Conservation (phyloP, 1,284 basidiomycete genomes). For the Leccinum huronense region DNA sequence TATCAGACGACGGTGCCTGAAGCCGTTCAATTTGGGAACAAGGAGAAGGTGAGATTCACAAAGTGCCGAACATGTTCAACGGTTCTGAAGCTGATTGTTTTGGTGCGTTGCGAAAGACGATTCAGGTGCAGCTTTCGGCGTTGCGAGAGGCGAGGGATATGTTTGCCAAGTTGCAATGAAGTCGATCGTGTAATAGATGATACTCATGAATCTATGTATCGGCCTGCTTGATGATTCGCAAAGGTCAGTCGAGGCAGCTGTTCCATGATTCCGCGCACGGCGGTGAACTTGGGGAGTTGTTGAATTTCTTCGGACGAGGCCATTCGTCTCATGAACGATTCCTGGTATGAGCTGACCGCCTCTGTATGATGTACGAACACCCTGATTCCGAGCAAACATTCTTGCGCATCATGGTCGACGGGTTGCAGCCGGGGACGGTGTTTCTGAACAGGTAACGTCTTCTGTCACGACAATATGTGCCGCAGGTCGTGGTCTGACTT, state of each 20-base stretch:
- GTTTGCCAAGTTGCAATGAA: too few relatives aligned
- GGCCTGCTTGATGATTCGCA: too few relatives aligned
- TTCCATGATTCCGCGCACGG: neutral
- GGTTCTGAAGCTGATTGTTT: too few relatives aligned
- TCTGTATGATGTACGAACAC: conserved; percentile 69
- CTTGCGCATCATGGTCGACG: conserved; percentile 17
- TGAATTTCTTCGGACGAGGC: conserved; percentile 66
- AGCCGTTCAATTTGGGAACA: conserved; percentile 71
- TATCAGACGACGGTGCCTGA: too few relatives aligned
- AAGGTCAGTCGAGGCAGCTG: too few relatives aligned
- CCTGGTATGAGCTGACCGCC: conserved; percentile 90
- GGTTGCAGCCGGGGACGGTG: conserved; percentile 73
- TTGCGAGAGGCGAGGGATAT: too few relatives aligned
- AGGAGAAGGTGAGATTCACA: conserved; percentile 64
- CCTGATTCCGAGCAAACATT: too few relatives aligned
- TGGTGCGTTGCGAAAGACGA: too few relatives aligned
- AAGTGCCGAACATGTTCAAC: too few relatives aligned
- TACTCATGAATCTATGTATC: too few relatives aligned
- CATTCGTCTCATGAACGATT: conserved; percentile 90
- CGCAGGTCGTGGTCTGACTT: neutral
- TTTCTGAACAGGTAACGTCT: conserved; percentile 56
- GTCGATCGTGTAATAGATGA: too few relatives aligned
- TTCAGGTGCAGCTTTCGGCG: too few relatives aligned
- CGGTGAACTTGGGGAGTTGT: neutral
- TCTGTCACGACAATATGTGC: neutral